Evolutionary conservation across 2,329 filamentous ascomycete species (phyloP), one percentile per base, ranked within the genome.

Genomic region (Plectosphaerella sp.): DNA sequence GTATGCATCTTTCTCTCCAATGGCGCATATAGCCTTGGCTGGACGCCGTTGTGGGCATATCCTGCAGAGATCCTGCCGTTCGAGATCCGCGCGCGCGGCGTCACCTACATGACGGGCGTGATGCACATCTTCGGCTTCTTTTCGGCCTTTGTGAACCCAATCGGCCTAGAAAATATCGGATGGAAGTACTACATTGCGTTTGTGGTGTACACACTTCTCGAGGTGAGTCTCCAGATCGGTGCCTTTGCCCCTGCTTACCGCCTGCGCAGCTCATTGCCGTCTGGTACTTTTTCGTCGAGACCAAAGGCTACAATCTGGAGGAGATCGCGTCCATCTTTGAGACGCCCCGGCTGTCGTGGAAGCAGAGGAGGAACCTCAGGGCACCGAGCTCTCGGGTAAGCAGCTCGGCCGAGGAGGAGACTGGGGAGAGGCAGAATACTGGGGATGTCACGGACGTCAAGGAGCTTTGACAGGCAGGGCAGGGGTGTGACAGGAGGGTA

Each of bases 1-100:
- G 62, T 62, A 52, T 62, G 68, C 59, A 67, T 70, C 53, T 69
- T 67, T 52, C 39, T 67, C 43, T 68, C 62, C 58, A 63, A 63
- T 49, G 59, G 62, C 47, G 54, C 56, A 14, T 61, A 62, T 64
- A 69, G 69, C 57, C 55, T 71, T 39, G 69, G 70, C 49, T 74
- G 66, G 65, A 67, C 67, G 36, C 67, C 68, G 47, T 61, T 77
- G 24, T 63, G 73, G 33, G 66, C 67, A 15, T 78, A 76, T 59
- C 64, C 66, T 11, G 69, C 71, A 46, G 75, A 78, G 59, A 74
- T 78, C 54, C 61, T 74, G 10, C 70, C 71, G 0, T 73, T 62
- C 54, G 60, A 64, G 16, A 59, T 71, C 10, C 68, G 71, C 39
- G 62, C 62, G 7, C 64, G 62, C 52, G 70, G 67, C 5, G 62